Percentiles rank a stretch among this genome's conserved stretches.
phyloP scores from a whole-genome alignment of 306 rosid species.

The Cucurbita pepo region DNA sequence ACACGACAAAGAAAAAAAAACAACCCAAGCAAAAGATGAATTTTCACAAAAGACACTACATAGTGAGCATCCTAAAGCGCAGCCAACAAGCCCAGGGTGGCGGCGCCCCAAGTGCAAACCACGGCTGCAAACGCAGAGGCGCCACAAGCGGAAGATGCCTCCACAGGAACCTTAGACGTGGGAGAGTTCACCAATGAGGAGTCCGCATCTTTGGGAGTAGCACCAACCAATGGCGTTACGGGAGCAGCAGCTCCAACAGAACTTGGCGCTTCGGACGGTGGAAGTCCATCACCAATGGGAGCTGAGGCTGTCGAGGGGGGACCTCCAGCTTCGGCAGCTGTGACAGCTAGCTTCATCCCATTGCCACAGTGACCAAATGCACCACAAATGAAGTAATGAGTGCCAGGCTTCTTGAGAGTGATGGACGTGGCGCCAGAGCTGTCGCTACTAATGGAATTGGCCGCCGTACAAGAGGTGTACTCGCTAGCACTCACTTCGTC shows the following conservation, averaged over 20 bases:
- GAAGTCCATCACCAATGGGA: slow-evolving; percentile 7
- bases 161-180: slow-evolving; percentile 12
- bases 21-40: neutral
- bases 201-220: neutral
- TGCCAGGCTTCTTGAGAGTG: slow-evolving; percentile 49
- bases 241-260: slow-evolving; percentile 12
- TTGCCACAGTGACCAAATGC: slow-evolving; percentile 43
- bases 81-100: slow-evolving; percentile 7
- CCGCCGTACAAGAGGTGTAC: slow-evolving; percentile 46
- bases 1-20: neutral
- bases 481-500: slow-evolving; percentile 66
- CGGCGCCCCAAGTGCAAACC: slow-evolving; percentile 4
- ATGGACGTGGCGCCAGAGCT: slow-evolving; percentile 60
- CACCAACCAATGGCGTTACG: slow-evolving; percentile 13
- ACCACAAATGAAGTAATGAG: slow-evolving; percentile 63
- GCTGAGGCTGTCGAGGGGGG: slow-evolving; percentile 9
- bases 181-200: slow-evolving; percentile 10
- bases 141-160: neutral
- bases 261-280: neutral
- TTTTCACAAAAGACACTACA: slow-evolving; percentile 28
- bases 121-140: slow-evolving; percentile 16
- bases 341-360: slow-evolving; percentile 83
- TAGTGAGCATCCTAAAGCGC: neutral
- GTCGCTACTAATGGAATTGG: slow-evolving; percentile 49
- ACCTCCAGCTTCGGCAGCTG: slow-evolving; percentile 22